Conservation (phyloP, 768 basidiomycete genomes). For the Xerocomellus chrysenteron region DNA sequence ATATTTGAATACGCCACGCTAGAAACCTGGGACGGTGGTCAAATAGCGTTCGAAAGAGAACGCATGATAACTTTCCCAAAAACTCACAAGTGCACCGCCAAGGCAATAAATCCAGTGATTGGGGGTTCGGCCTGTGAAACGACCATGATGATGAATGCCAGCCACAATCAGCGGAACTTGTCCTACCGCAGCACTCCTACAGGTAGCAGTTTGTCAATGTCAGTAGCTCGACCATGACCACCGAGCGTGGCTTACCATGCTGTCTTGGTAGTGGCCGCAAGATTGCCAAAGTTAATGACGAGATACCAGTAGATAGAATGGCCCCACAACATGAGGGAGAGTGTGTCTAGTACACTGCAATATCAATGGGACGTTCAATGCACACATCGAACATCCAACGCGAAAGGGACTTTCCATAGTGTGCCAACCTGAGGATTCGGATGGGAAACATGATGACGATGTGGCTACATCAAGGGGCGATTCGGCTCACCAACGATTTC, state of each 20-base stretch:
- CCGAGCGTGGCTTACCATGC: background rate
- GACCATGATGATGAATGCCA: background rate
- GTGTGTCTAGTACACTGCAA: background rate
- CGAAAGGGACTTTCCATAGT: background rate
- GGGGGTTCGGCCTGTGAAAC: background rate
- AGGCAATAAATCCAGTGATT: background rate
- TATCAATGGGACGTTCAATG: background rate
- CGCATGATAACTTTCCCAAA: background rate
- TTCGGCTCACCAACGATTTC: too few species aligned
- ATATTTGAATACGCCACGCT: slow-evolving; percentile 1
- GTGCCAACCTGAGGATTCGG: too few species aligned
- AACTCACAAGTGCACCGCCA: slow-evolving; percentile 1
- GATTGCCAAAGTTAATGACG: background rate
- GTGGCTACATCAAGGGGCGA: too few species aligned
- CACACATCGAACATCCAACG: background rate
- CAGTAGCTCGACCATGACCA: background rate
- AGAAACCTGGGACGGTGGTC: background rate
- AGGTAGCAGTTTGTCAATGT: background rate
- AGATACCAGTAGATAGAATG: background rate
- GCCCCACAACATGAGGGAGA: background rate
- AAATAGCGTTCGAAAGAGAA: background rate
- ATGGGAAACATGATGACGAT: too few species aligned
- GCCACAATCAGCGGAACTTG: background rate
- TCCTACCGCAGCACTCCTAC: background rate
- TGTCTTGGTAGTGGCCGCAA: background rate